These are phyloP conservation scores for Kwoniella dendrophila DNA, from an alignment of 768 basidiomycete species.

Conservation along the genomic window DNA sequence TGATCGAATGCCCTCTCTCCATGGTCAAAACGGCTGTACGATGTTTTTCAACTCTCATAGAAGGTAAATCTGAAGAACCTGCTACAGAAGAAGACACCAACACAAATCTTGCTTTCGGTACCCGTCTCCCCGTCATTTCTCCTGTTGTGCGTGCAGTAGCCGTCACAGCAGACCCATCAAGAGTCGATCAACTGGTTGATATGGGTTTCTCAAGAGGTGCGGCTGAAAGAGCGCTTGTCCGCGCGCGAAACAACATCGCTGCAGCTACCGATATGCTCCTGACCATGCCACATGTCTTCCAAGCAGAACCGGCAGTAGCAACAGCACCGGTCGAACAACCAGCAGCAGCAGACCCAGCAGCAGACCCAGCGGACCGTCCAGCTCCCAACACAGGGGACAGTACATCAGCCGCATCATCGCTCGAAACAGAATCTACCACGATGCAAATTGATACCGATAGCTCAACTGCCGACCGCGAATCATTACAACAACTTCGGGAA, in stretches of 20 bases:
- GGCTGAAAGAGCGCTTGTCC: conserved; percentile 77
- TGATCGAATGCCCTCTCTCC: conserved; percentile 69
- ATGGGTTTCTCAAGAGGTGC: conserved; percentile 96
- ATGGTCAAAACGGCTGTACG: conserved; percentile 76
- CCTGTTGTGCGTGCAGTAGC: conserved; percentile 46
- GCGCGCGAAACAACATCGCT: conserved; percentile 83
- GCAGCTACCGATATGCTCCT: conserved; percentile 86
- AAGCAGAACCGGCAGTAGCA: conserved; percentile 34
- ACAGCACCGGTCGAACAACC: conserved; percentile 16
- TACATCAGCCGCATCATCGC: neutral
- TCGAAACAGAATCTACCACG: neutral
- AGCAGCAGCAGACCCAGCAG: conserved; percentile 7
- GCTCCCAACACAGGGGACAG: neutral
- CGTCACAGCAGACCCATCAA: conserved; percentile 70
- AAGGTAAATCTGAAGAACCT: conserved; percentile 75
- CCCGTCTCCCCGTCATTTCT: conserved; percentile 1
- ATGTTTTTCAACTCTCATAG: conserved; percentile 75
- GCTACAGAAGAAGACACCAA: conserved; percentile 51
- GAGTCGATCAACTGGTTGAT: conserved; percentile 80
- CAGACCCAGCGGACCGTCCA: neutral
- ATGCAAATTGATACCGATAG: conserved; percentile 12
- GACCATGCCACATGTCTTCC: conserved; percentile 60
- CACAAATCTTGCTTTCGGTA: neutral
- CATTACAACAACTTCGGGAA: conserved; percentile 67
- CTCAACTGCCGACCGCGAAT: conserved; percentile 51